phyloP scores from a whole-genome alignment of 2,329 filamentous ascomycete genomes.

The Diaporthe vexans region DNA sequence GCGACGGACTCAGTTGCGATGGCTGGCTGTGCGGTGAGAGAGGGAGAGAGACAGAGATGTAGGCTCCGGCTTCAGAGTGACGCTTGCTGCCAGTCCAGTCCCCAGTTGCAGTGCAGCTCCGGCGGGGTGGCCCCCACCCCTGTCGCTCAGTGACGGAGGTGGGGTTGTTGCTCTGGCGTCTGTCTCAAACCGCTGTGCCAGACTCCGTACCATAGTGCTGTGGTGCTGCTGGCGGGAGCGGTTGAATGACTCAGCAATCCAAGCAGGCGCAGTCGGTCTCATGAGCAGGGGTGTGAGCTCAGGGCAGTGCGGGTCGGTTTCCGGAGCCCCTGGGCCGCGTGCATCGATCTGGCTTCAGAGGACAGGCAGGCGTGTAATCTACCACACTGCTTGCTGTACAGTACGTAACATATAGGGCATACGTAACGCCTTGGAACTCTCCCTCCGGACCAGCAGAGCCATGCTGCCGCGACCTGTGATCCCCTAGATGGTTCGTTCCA shows the following conservation, averaged over 20 bases:
- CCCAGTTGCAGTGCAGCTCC: conserved; percentile 21
- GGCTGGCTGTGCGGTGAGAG: conserved; percentile 1
- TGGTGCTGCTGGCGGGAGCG: background rate
- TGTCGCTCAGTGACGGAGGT: conserved; percentile 27
- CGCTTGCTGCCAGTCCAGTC: conserved; percentile 13
- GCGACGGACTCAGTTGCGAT: conserved; percentile 7
- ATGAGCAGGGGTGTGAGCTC: background rate
- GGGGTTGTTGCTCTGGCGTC: background rate
- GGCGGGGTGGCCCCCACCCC: conserved; percentile 20
- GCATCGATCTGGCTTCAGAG: conserved; percentile 31
- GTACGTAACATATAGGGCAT: conserved; percentile 24
- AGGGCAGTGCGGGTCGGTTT: conserved; percentile 22
- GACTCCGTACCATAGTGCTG: too few species aligned
- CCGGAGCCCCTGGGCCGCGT: conserved; percentile 22
- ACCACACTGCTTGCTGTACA: background rate
- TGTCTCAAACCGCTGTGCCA: conserved; percentile 12
- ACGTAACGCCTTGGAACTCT: conserved; percentile 13
- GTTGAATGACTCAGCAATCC: conserved; percentile 21
- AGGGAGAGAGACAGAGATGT: background rate
- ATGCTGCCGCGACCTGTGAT: conserved; percentile 6
- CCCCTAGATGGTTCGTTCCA: background rate
- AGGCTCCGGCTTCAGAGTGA: background rate
- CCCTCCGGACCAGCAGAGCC: conserved; percentile 5
- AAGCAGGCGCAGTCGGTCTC: background rate
- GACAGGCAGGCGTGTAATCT: conserved; percentile 7